phyloP scores from a whole-genome alignment of 2,329 filamentous ascomycete species.

The Ophiostoma sp. region DNA sequence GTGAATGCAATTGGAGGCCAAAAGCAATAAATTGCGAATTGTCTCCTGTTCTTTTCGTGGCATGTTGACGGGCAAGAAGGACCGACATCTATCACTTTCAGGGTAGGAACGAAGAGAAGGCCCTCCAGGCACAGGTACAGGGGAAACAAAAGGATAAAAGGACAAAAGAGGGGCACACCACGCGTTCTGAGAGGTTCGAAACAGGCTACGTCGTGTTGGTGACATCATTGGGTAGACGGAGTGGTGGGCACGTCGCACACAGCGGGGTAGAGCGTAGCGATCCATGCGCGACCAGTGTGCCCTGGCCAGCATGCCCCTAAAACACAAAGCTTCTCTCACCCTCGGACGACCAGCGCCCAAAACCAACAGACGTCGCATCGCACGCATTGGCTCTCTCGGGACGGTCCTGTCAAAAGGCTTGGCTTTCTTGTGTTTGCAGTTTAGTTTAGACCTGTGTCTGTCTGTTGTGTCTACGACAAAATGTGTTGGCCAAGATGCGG shows the following conservation, averaged over 20 bases:
- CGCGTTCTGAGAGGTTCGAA: neutral
- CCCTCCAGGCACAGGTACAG: neutral
- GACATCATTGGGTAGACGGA: constrained; percentile 4
- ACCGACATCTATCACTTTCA: neutral
- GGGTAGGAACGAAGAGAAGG: neutral
- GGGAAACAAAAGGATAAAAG: neutral
- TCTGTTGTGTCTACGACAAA: neutral
- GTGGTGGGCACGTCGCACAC: neutral
- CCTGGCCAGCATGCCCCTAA: neutral
- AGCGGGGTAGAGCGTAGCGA: neutral
- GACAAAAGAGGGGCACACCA: neutral
- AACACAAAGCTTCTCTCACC: neutral
- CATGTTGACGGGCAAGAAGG: constrained; percentile 1
- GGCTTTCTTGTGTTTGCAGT: neutral
- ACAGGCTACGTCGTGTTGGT: neutral
- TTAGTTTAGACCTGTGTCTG: neutral
- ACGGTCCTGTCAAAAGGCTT: constrained; percentile 21
- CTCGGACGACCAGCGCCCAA: neutral
- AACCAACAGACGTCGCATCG: neutral
- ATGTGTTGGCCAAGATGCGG: neutral
- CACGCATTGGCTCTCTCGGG: constrained; percentile 1
- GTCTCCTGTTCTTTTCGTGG: neutral
- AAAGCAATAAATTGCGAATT: neutral
- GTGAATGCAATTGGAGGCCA: neutral
- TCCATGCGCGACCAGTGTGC: neutral